Conservation (phyloP, 306 rosid species). For the Purshia tridentata region DNA sequence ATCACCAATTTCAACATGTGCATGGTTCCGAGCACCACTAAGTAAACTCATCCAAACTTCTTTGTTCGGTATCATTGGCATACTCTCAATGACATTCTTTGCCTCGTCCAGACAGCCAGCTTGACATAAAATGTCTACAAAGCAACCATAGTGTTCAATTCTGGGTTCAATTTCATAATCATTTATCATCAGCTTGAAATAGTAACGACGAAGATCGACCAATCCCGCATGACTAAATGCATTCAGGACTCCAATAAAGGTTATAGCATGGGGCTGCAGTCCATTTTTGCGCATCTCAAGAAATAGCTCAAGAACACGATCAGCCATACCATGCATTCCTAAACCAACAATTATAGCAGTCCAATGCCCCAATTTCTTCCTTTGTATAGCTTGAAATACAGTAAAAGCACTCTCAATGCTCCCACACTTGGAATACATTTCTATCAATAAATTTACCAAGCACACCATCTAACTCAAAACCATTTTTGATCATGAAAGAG, state of each 20-base stretch:
- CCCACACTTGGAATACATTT: conserved; percentile 63
- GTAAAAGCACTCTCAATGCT: conserved; percentile 45
- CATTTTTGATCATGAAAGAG: conserved; percentile 46
- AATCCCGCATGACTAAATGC: conserved; percentile 65
- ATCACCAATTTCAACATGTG: conserved; percentile 44
- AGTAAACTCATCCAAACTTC: conserved; percentile 63
- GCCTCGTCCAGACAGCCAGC: conserved; percentile 65
- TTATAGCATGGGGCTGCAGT: conserved; percentile 49
- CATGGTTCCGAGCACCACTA: conserved; percentile 48
- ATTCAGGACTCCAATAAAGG: conserved; percentile 58
- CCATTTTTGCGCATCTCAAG: conserved; percentile 42
- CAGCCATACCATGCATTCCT: conserved; percentile 62
- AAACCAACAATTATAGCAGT: conserved; percentile 52
- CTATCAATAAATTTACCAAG: conserved; percentile 51
- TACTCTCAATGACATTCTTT: conserved; percentile 40
- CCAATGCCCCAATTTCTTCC: conserved; percentile 63
- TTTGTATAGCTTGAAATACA: conserved; percentile 32
- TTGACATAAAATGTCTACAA: conserved; percentile 53
- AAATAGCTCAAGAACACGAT: conserved; percentile 47
- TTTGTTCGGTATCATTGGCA: conserved; percentile 58
- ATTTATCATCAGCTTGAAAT: conserved; percentile 46
- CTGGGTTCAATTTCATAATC: conserved; percentile 53
- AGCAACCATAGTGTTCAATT: conserved; percentile 62
- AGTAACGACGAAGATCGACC: conserved; percentile 41
- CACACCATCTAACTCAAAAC: conserved; percentile 49